Evolutionary conservation across 306 rosid genomes (phyloP), one percentile per base, ranked within the genome.

Genomic region (Casuarina equisetifolia): DNA sequence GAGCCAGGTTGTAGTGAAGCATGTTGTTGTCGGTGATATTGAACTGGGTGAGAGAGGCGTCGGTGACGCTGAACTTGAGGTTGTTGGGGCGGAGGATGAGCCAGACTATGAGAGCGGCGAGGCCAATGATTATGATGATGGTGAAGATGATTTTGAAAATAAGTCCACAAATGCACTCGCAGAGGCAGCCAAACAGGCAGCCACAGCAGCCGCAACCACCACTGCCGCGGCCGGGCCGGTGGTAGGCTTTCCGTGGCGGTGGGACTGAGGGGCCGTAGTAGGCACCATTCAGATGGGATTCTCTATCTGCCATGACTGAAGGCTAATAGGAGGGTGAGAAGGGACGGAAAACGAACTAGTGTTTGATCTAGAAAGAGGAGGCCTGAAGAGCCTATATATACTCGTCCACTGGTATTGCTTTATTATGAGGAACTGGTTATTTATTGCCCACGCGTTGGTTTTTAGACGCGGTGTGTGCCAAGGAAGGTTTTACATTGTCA

Each of bases 41-140:
- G 89, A 91, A 90, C 25, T 74, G 82, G 8, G 90, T 76, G 69
- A 93, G 90, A 0, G 87, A 0, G 13, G 91, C 94, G 1, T 88
- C 81, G 46, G 81, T 84, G 52, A 88, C 86, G 57, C 79, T 69
- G 81, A 89, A 84, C 20, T 80, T 81, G 53, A 88, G 43, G 20
- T 84, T 76, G 75, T 83, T 83, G 50, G 98, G 95, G 1, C 84
- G 84, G 4, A 88, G 84, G 68, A 89, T 69, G 15, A 86, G 68
- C 89, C 89, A 85, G 87, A 89, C 48, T 9, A 88, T 71, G 0
- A 89, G 8, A n/a, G 15, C 82, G 4, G 76, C 70, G 35, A 91
- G 44, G 0, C 75, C 80, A 1, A 64, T 16, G 49, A 89, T 38
- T 74, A 87, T 0, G 75, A 91, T 0, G 61, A 84, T 7, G 25